A percentile compares a stretch with the other conserved stretches of the same genome.
phyloP scores from a whole-genome alignment of 805 yeast genomes.

The Ogataea zsoltii region DNA sequence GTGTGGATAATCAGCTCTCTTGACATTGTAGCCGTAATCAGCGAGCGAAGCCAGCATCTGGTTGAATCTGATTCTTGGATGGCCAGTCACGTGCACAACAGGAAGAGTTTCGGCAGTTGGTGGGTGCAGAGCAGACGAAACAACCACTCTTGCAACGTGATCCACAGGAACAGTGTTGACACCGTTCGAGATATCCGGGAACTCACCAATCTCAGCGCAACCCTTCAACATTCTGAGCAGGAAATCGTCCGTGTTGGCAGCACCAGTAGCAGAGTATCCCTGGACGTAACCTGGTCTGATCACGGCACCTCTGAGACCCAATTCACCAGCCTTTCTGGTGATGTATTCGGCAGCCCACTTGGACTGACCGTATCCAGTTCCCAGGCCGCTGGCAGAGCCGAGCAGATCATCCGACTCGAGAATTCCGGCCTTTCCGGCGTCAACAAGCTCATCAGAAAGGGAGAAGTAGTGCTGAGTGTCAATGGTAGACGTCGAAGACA shows the following conservation, averaged over 20 bases:
- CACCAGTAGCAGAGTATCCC: conserved; percentile 81
- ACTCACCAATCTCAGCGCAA: conserved; percentile 79
- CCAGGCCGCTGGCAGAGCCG: conserved; percentile 81
- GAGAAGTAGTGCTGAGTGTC: conserved; percentile 82
- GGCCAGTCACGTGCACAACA: conserved; percentile 97
- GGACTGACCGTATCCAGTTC: conserved; percentile 95
- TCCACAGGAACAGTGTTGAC: conserved; percentile 98
- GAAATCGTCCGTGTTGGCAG: conserved; percentile 96
- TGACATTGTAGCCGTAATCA: conserved; percentile 71
- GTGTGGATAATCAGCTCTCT: conserved; percentile 61
- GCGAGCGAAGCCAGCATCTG: conserved; percentile 68
- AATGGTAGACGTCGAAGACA: conserved; percentile 91
- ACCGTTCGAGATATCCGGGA: conserved; percentile 82
- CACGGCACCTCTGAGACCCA: conserved; percentile 86
- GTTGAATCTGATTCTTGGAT: conserved; percentile 84
- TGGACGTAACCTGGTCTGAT: conserved; percentile 96
- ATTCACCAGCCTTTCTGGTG: conserved; percentile 81
- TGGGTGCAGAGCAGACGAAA: conserved; percentile 80
- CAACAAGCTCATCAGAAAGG: conserved; percentile 67
- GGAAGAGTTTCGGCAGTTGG: conserved; percentile 48
- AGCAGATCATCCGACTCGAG: conserved; percentile 79
- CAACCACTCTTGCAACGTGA: conserved; percentile 91
- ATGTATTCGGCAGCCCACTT: conserved; percentile 97
- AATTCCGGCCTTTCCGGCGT: conserved; percentile 69
- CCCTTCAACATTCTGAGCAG: conserved; percentile 93